Percentiles rank a stretch among this genome's conserved stretches.
phyloP scores from a whole-genome alignment of 129 eudicot genomes.

The Flaveria robusta region DNA sequence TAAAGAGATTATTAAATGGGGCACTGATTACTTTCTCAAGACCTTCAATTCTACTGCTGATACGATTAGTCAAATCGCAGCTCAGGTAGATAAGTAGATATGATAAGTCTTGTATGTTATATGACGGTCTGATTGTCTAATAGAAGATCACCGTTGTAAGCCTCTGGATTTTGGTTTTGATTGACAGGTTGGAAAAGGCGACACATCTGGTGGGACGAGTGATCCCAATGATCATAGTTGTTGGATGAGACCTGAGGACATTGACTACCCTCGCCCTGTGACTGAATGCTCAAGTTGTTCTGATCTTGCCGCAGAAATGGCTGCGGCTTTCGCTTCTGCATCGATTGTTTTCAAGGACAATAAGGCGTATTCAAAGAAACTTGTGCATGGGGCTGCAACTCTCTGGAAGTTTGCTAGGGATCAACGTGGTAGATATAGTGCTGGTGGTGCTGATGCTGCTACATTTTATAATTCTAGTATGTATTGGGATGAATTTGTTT shows the following conservation, averaged over 20 bases:
- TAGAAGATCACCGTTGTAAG: neutral
- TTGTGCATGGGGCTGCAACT: slow-evolving; percentile 88
- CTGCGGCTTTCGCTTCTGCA: slow-evolving; percentile 93
- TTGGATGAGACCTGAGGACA: slow-evolving; percentile 95
- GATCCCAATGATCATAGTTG: slow-evolving; percentile 86
- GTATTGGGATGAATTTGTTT: slow-evolving; percentile 89
- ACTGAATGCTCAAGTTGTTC: slow-evolving; percentile 69
- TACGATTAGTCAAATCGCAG: slow-evolving; percentile 60
- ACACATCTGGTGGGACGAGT: slow-evolving; percentile 66
- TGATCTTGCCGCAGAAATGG: slow-evolving; percentile 96
- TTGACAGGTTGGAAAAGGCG: slow-evolving; percentile 80
- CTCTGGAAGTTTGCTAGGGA: slow-evolving; percentile 72
- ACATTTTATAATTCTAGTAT: slow-evolving; percentile 73
- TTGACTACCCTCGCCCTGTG: slow-evolving; percentile 78
- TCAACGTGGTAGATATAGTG: slow-evolving; percentile 75
- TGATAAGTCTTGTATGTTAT: neutral
- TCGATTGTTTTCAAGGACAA: slow-evolving; percentile 95
- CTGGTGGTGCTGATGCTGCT: slow-evolving; percentile 68
- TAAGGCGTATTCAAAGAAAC: slow-evolving; percentile 83
- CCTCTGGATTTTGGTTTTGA: neutral
- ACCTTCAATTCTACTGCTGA: slow-evolving; percentile 85
- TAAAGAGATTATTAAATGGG: slow-evolving; percentile 91
- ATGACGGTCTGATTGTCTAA: neutral
- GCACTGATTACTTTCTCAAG: slow-evolving; percentile 91
- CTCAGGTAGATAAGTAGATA: slow-evolving; percentile 56